Evolutionary conservation across 2,329 filamentous ascomycete species (phyloP).

Genomic region (Pezizomycotina sp.): DNA sequence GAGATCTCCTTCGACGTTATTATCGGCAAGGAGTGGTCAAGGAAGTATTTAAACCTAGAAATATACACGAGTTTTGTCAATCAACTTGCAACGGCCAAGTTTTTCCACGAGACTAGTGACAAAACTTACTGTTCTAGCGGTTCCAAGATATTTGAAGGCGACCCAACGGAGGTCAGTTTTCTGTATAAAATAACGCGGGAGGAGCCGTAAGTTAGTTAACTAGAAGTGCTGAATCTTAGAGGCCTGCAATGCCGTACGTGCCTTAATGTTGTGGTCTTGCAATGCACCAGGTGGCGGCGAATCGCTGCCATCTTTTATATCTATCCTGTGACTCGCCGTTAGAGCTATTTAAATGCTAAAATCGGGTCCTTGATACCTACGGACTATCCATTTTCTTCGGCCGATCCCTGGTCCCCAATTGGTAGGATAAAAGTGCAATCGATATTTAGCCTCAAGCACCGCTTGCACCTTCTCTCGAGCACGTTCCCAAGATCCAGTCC

Average conservation of each 20-base stretch:
- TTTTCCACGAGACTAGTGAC: neutral
- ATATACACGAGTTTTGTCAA: constrained; percentile 7
- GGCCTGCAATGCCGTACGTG: neutral
- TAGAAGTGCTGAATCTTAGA: too few relatives aligned
- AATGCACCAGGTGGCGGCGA: constrained; percentile 1
- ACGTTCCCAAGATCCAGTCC: constrained; percentile 7
- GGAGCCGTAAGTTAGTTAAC: too few relatives aligned
- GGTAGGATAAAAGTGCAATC: constrained; percentile 23
- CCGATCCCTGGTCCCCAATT: constrained; percentile 17
- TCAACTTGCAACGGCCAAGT: constrained; percentile 11
- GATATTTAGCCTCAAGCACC: constrained; percentile 19
- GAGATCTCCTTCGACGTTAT: constrained; percentile 21
- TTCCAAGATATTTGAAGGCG: constrained; percentile 11
- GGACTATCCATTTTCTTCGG: constrained; percentile 4
- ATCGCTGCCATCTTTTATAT: constrained; percentile 15
- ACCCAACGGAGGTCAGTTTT: constrained; percentile 6
- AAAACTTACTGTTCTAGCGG: constrained; percentile 20
- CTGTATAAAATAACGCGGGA: constrained; percentile 7
- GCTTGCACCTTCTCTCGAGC: constrained; percentile 19
- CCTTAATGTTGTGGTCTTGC: constrained; percentile 3
- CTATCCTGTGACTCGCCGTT: too few relatives aligned
- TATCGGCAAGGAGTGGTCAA: constrained; percentile 20
- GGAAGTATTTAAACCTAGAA: constrained; percentile 19
- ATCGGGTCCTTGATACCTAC: neutral
- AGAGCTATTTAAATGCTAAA: too few relatives aligned